Percentiles rank a stretch among this genome's conserved stretches.
Evolutionary conservation across 2,329 filamentous ascomycete species (phyloP).

Genomic region (Truncatella angustata): DNA sequence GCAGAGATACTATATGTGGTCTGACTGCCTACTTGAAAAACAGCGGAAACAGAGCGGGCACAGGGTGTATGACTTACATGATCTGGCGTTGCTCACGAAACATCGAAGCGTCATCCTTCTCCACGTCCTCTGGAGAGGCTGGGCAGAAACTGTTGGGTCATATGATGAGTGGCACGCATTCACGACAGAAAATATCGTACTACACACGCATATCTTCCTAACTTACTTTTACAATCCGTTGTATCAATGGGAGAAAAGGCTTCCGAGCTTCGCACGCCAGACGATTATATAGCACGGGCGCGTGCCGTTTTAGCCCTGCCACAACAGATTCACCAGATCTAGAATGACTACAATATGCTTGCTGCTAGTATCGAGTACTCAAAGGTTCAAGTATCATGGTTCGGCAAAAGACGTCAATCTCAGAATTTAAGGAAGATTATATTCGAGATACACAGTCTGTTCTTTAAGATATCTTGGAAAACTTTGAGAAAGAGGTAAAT

Average conservation of each 20-base stretch:
- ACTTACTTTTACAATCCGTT: slow-evolving; percentile 4
- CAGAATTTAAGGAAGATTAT: background rate
- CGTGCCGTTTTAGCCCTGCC: slow-evolving; percentile 10
- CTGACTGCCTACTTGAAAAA: background rate
- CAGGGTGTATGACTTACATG: background rate
- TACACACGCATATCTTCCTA: slow-evolving; percentile 7
- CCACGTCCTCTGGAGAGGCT: slow-evolving; percentile 1
- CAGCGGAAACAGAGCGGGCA: background rate
- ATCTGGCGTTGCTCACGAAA: slow-evolving; percentile 7
- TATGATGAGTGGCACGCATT: slow-evolving; percentile 11
- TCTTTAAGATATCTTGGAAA: slow-evolving; percentile 10
- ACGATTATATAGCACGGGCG: slow-evolving; percentile 8
- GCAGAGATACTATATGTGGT: slow-evolving; percentile 8
- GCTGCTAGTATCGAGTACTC: slow-evolving; percentile 8
- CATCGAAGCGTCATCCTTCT: slow-evolving; percentile 1
- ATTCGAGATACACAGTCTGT: background rate
- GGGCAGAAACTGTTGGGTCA: slow-evolving; percentile 10
- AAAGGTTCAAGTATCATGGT: slow-evolving; percentile 5
- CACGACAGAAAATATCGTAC: slow-evolving; percentile 8
- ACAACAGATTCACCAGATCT: slow-evolving; percentile 12
- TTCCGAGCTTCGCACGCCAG: slow-evolving; percentile 11
- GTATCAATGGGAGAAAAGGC: slow-evolving; percentile 10
- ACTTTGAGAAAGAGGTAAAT: slow-evolving; percentile 8
- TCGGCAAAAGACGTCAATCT: background rate
- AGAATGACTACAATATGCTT: slow-evolving; percentile 12